These are phyloP conservation scores for Plasmopara viticola DNA, from an alignment of 352 stramenopile genomes.

Conservation along the genomic window DNA sequence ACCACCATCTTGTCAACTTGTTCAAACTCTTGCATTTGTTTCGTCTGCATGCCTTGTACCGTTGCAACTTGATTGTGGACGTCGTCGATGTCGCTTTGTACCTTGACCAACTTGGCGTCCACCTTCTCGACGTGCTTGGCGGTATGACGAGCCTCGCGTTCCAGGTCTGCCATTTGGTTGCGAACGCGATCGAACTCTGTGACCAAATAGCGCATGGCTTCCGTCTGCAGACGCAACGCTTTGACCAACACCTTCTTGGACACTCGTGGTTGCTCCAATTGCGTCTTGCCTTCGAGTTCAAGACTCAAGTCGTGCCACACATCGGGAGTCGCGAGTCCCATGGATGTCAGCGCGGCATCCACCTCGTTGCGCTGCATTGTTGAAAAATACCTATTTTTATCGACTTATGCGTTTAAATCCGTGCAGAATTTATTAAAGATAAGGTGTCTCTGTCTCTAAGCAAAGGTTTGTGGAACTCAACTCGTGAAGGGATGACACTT, in stretches of 20 bases:
- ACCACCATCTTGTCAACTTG: slow-evolving; percentile 61
- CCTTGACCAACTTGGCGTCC: slow-evolving; percentile 67
- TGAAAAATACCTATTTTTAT: background rate
- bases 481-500: too few species aligned
- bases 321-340: slow-evolving; percentile 70
- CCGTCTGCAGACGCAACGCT: slow-evolving; percentile 73
- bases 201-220: slow-evolving; percentile 78
- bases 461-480: too few species aligned
- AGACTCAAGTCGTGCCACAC: slow-evolving; percentile 72
- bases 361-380: slow-evolving; percentile 81
- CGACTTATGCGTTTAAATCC: background rate
- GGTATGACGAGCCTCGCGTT: slow-evolving; percentile 64
- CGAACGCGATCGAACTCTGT: slow-evolving; percentile 79
- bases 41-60: slow-evolving; percentile 48
- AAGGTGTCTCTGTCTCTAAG: too few species aligned
- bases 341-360: slow-evolving; percentile 49
- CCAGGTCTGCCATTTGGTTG: slow-evolving; percentile 69
- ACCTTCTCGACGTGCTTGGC: slow-evolving; percentile 77
- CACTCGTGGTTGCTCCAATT: slow-evolving; percentile 70
- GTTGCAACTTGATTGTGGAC: slow-evolving; percentile 57
- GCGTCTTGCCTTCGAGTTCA: slow-evolving; percentile 74
- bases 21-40: slow-evolving; percentile 62
- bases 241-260: slow-evolving; percentile 82
- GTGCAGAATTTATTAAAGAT: too few species aligned
- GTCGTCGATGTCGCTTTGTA: slow-evolving; percentile 71